These are phyloP conservation scores for Candida caryicola DNA, from an alignment of 805 yeast genomes.

Conservation along the genomic window DNA sequence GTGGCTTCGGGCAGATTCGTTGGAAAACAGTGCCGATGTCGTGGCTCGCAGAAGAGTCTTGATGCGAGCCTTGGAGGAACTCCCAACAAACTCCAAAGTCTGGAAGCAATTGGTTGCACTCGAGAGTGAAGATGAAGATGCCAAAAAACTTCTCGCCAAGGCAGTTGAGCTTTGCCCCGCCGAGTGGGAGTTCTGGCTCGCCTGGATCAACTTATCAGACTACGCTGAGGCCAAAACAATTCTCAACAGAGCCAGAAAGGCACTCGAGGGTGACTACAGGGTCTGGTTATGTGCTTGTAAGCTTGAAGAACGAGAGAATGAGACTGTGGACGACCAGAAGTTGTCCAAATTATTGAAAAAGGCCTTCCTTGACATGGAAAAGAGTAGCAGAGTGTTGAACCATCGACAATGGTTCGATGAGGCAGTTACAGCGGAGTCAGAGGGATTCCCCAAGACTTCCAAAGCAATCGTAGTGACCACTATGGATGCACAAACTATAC, in stretches of 20 bases:
- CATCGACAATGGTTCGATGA: conserved; percentile 53
- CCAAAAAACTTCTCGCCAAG: conserved; percentile 51
- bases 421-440: conserved; percentile 53
- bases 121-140: conserved; percentile 53
- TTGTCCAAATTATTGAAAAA: conserved; percentile 47
- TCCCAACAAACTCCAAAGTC: conserved; percentile 55
- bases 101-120: conserved; percentile 67
- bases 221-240: conserved; percentile 50
- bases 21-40: conserved; percentile 53
- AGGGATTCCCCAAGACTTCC: conserved; percentile 46
- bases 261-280: conserved; percentile 43
- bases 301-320: conserved; percentile 57
- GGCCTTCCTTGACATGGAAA: conserved; percentile 39
- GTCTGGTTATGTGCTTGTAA: conserved; percentile 73
- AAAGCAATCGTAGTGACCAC: conserved; percentile 50
- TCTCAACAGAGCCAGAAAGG: conserved; percentile 59
- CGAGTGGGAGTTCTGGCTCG: conserved; percentile 65
- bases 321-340: conserved; percentile 40
- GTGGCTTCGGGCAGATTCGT: conserved; percentile 70
- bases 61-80: conserved; percentile 65
- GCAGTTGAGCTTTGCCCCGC: conserved; percentile 70
- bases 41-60: conserved; percentile 54
- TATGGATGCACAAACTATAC: conserved; percentile 26
- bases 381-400: neutral
- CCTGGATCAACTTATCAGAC: conserved; percentile 46